These are phyloP conservation scores for Citrus mangshanensis DNA, from an alignment of 345 rosid genomes.

Conservation along the genomic window DNA sequence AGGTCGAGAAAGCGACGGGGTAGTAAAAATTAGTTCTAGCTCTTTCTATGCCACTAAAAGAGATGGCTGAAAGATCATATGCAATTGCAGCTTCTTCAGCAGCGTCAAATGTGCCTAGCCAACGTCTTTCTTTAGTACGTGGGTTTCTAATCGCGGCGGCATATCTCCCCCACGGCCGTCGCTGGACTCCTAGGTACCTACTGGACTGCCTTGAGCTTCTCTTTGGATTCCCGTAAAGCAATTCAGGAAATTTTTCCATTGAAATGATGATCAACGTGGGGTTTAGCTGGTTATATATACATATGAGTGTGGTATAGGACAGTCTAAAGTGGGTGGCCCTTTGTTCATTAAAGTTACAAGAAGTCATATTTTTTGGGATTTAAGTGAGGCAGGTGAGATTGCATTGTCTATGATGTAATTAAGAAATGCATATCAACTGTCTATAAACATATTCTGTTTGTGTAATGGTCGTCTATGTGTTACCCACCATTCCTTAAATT, in stretches of 20 bases:
- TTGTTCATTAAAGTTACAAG: background rate
- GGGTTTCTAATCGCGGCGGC: conserved; percentile 30
- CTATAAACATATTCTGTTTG: conserved; percentile 4
- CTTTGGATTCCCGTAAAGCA: conserved; percentile 23
- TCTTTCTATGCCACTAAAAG: conserved; percentile 22
- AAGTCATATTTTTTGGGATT: background rate
- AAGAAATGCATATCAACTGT: background rate
- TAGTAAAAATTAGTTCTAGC: conserved; percentile 32
- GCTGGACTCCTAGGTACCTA: conserved; percentile 25
- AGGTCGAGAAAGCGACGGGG: background rate
- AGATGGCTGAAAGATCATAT: conserved; percentile 27
- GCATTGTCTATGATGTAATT: background rate
- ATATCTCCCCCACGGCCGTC: conserved; percentile 33
- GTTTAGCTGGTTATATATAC: background rate
- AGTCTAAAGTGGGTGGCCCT: background rate
- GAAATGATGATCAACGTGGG: background rate
- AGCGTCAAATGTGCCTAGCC: conserved; percentile 34
- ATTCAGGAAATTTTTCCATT: conserved; percentile 27
- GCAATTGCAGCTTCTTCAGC: conserved; percentile 36
- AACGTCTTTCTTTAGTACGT: conserved; percentile 22
- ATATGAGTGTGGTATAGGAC: background rate
- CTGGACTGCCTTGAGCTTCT: conserved; percentile 30
- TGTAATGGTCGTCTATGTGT: conserved; percentile 10
- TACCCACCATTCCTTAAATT: conserved; percentile 13
- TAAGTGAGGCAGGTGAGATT: conserved; percentile 22